Percentiles rank a stretch among this genome's conserved stretches.
These are phyloP conservation scores for Candida pseudofarinosa DNA, from an alignment of 805 yeast species.

Conservation along the genomic window DNA sequence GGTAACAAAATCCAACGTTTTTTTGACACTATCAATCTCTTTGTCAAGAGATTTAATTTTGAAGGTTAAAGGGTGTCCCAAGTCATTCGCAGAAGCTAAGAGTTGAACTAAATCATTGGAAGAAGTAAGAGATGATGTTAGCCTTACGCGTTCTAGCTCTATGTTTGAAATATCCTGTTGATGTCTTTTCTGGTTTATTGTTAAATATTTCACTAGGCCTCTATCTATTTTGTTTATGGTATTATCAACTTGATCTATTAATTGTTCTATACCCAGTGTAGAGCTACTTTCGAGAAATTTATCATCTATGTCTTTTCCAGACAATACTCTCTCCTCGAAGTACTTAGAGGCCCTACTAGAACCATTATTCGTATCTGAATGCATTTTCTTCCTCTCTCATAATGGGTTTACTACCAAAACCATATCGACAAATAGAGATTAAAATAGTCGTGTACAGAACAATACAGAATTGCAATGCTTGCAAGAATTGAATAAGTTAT, in stretches of 20 bases:
- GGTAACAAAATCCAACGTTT: conserved; percentile 60
- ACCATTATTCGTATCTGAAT: background rate
- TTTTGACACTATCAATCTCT: conserved; percentile 62
- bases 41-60: conserved; percentile 66
- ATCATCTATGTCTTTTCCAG: background rate
- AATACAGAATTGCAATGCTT: too few species aligned
- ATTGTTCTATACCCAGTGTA: conserved; percentile 19
- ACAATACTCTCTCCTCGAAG: background rate
- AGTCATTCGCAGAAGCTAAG: conserved; percentile 56
- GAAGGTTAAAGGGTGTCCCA: conserved; percentile 64
- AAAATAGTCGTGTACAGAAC: background rate
- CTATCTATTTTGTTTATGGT: conserved; percentile 20
- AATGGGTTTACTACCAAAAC: background rate
- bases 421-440: background rate
- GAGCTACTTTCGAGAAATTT: background rate
- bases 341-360: background rate
- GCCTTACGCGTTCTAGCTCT: conserved; percentile 58
- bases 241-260: conserved; percentile 26
- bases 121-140: conserved; percentile 55
- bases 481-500: too few species aligned
- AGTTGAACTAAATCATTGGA: conserved; percentile 54
- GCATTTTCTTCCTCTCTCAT: background rate
- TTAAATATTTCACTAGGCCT: conserved; percentile 21
- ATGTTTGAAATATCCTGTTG: conserved; percentile 40
- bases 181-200: conserved; percentile 24